These are phyloP conservation scores for Hypoxylon crocopeplum DNA, from an alignment of 495 filamentous ascomycete species.

Conservation along the genomic window DNA sequence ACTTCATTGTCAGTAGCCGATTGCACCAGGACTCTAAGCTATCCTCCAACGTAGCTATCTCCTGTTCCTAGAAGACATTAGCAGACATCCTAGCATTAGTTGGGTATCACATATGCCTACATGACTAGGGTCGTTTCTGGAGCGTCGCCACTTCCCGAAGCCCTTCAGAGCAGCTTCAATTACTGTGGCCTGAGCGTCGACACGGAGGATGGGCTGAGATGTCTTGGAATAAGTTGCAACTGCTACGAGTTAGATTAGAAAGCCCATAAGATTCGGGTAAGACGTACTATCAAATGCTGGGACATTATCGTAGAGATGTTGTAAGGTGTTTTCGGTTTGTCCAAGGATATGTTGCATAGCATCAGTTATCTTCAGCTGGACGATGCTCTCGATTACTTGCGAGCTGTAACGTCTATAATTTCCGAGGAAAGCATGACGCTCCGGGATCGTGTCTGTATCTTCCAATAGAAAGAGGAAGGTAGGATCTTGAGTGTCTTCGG, in stretches of 20 bases:
- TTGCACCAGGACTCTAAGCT: conserved; percentile 83
- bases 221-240: conserved; percentile 80
- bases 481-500: conserved; percentile 78
- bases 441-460: conserved; percentile 93
- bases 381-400: conserved; percentile 82
- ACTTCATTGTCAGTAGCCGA: conserved; percentile 72
- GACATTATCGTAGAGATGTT: conserved; percentile 74
- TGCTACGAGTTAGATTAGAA: conserved; percentile 48
- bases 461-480: conserved; percentile 83
- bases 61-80: conserved; percentile 59
- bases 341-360: conserved; percentile 84
- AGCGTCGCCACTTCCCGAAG: conserved; percentile 79
- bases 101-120: conserved; percentile 44
- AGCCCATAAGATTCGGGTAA: neutral
- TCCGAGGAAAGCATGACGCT: conserved; percentile 94
- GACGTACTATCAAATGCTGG: conserved; percentile 72
- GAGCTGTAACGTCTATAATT: conserved; percentile 93
- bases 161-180: conserved; percentile 92
- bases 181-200: conserved; percentile 89
- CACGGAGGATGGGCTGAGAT: conserved; percentile 74
- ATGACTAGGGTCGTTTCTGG: conserved; percentile 62
- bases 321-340: conserved; percentile 74
- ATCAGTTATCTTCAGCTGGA: conserved; percentile 78
- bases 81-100: neutral
- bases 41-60: conserved; percentile 65